phyloP scores from a whole-genome alignment of 2,329 filamentous ascomycete genomes.

The Fusarium sulawesiense region DNA sequence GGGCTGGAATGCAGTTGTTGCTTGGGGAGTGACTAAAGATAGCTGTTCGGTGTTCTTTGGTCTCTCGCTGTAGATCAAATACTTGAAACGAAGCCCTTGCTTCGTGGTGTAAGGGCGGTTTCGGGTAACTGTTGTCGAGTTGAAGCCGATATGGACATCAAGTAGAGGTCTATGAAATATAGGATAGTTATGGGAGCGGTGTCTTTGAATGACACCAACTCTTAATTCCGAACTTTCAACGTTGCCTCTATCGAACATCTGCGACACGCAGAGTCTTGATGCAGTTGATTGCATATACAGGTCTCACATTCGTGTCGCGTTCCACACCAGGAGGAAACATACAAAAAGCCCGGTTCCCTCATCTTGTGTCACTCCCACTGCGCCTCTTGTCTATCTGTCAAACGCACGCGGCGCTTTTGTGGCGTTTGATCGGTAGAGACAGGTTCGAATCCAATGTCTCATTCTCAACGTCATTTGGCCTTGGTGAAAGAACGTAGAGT shows the following conservation, averaged over 20 bases:
- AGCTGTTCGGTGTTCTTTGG: not conserved
- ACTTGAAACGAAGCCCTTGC: not conserved
- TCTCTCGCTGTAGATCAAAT: constrained; percentile 15
- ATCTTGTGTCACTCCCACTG: constrained; percentile 1
- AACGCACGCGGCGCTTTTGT: constrained; percentile 21
- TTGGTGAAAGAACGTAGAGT: not conserved
- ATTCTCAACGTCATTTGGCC: constrained; percentile 22
- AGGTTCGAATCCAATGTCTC: constrained; percentile 14
- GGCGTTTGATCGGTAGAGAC: constrained; percentile 23
- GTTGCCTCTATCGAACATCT: not conserved
- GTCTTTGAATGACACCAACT: not conserved
- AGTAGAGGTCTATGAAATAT: not conserved
- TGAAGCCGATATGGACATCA: not conserved
- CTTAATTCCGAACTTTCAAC: not conserved
- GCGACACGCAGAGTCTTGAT: not conserved
- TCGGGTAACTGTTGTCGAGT: not conserved
- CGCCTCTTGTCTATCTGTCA: constrained; percentile 21
- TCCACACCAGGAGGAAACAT: constrained; percentile 14
- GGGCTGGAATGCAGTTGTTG: constrained; percentile 23
- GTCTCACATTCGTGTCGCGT: constrained; percentile 34
- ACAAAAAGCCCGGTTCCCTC: constrained; percentile 1
- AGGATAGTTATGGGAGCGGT: not conserved
- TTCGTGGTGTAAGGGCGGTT: not conserved
- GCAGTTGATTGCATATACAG: constrained; percentile 27
- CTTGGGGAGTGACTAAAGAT: not conserved